Evolutionary conservation across 768 basidiomycete genomes (phyloP), one percentile per base, ranked within the genome.

Genomic region (Boletus reticulatus): DNA sequence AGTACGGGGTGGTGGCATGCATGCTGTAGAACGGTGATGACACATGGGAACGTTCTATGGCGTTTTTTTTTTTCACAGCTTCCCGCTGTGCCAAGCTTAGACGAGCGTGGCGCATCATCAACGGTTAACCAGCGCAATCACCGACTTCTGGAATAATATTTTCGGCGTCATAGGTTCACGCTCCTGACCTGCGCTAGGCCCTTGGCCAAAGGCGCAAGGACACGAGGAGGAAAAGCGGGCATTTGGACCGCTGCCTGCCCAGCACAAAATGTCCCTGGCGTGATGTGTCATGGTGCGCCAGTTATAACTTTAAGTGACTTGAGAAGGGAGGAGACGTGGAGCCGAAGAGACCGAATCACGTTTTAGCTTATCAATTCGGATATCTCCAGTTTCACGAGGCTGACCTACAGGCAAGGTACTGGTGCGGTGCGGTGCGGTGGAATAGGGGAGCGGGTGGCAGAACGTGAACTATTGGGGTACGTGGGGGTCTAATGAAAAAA

Each of bases 311-410:
- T 13, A 47, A 48, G 12, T 29, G 17, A 43, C 43, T 29, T 39
- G 46, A 39, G 48, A 43, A 43, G 11, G 31, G 22, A 17, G 32
- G 36, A 16, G 48, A 58, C 10, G 43, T 27, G 56, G 43, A 39
- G 32, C 50, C 42, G 47, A 52, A 52, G 36, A 52, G 27, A 39
- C 43, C 48, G 34, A 39, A 60, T 47, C 53, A 50, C 43, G 54
- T 45, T 57, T 29, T 53, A 63, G 52, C 53, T 58, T 64, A 61
- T 67, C 56, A 45, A 38, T 57, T 22, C 64, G 63, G 64, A 19
- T 52, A 66, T 64, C 61, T 65, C 63, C 63, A 37, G 22, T 17
- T 47, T 47, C 63, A 56, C 50, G 52, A 57, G 62, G 50, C 49
- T 19, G 17, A 32, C 49, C 49, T 44, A 51, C 53, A 64, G 45